Conservation (phyloP, 169 alveolate species). For the Plasmodium ovale region DNA sequence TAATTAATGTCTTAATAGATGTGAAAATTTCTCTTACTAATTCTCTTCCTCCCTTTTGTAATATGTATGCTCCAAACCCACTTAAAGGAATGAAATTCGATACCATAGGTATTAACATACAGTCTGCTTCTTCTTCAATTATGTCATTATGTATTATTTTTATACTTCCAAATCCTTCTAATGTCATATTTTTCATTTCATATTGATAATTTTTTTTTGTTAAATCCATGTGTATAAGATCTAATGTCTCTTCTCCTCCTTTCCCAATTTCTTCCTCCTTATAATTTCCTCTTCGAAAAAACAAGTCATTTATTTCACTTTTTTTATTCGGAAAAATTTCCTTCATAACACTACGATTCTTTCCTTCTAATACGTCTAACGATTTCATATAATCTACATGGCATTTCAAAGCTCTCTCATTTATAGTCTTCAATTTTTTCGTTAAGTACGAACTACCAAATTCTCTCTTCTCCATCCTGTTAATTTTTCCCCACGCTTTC, state of each 20-base stretch:
- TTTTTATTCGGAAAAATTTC: slow-evolving; percentile 72
- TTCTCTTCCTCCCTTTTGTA: slow-evolving; percentile 70
- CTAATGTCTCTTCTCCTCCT: slow-evolving; percentile 3
- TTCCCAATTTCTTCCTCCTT: background rate
- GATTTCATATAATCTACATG: slow-evolving; percentile 72
- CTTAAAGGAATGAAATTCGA: slow-evolving; percentile 71
- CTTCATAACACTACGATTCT: slow-evolving; percentile 73
- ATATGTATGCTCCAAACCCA: slow-evolving; percentile 75
- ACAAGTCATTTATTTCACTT: slow-evolving; percentile 73
- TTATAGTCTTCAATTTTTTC: slow-evolving; percentile 58
- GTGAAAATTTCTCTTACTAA: slow-evolving; percentile 68
- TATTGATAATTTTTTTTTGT: slow-evolving; percentile 17
- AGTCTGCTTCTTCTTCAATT: slow-evolving; percentile 73
- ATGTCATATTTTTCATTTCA: slow-evolving; percentile 66
- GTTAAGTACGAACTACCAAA: slow-evolving; percentile 73
- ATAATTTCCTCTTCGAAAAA: slow-evolving; percentile 37
- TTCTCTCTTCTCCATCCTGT: slow-evolving; percentile 37
- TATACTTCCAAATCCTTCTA: slow-evolving; percentile 47
- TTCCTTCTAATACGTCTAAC: slow-evolving; percentile 68
- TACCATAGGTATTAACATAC: slow-evolving; percentile 76
- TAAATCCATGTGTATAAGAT: slow-evolving; percentile 5
- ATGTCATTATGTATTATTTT: slow-evolving; percentile 72
- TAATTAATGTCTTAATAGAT: slow-evolving; percentile 48
- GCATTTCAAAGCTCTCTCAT: slow-evolving; percentile 66
- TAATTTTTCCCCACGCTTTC: no score